Base-by-base conservation (phyloP, 768 basidiomycete genomes). In the Boletales sp. region DNA sequence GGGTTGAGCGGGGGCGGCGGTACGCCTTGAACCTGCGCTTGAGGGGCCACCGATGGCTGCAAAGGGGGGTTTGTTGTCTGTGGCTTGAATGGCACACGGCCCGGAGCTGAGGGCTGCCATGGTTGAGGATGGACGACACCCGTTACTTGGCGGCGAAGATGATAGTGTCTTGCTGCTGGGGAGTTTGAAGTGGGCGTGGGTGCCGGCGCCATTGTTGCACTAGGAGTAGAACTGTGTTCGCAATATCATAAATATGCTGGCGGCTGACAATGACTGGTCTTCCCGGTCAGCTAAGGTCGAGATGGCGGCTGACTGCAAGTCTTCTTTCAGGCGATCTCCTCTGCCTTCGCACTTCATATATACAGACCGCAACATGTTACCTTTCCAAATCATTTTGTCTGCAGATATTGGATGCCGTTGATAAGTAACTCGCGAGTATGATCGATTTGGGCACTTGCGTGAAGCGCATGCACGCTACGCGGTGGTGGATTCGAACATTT, bases 231-330 rank as follows among this genome's bases (percentile, higher is more conserved):
- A 47, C 19, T 21, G 39, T 27, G 35, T 17, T 35, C 34, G 8
- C 27, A 36, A 46, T 45, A 14, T 56, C 56, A 66, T 66, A 66
- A 52, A 59, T 61, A 65, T 15, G n/a, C 38, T 53, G 43, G 61
- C 30, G 63, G 63, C 64, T 64, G 57, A 58, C 61, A 39, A 21
- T 50, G 45, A 46, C 42, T 18, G 47, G 43, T 40, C 27, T 21
- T 27, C 11, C 43, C 13, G 2, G 60, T 60, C 62, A 57, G 60
- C 54, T 60, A 45, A 24, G 8, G 21, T 30, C 18, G 15, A 9
- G 24, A 45, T 37, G 41, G 57, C 55, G 63, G 62, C 63, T 63
- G 55, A 65, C 57, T 32, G 14, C 10, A 36, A 27, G 34, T 8
- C 12, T 40, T 37, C 31, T 9, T n/a, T 34, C 18, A n/a, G 24